phyloP scores from a whole-genome alignment of 2,329 filamentous ascomycete species.

The Fusarium sp. region DNA sequence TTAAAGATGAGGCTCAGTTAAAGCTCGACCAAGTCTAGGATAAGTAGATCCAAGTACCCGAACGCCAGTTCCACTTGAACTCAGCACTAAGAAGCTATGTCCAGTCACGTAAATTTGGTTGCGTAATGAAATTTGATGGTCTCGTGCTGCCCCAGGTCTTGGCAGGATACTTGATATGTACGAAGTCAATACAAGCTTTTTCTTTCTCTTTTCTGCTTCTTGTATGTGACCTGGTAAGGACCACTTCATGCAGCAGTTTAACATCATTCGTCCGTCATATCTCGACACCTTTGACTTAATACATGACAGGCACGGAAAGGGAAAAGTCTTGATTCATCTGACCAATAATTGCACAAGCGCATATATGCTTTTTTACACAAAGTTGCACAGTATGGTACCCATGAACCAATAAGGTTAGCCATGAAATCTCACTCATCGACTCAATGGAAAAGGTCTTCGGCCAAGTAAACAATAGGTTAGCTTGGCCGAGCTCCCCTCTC shows the following conservation, averaged over 20 bases:
- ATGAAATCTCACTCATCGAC: background rate
- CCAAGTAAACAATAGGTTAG: background rate
- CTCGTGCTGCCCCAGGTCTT: slow-evolving; percentile 42
- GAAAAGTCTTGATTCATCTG: background rate
- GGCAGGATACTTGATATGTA: slow-evolving; percentile 34
- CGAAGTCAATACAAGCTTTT: slow-evolving; percentile 39
- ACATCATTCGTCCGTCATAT: slow-evolving; percentile 17
- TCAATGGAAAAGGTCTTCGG: background rate
- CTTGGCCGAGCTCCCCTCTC: slow-evolving; percentile 11
- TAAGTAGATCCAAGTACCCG: slow-evolving; percentile 38
- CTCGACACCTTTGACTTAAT: background rate
- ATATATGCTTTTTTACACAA: background rate
- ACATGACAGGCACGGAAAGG: background rate
- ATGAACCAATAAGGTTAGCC: background rate
- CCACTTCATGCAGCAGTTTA: slow-evolving; percentile 5
- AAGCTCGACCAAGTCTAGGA: slow-evolving; percentile 19
- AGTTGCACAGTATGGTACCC: background rate
- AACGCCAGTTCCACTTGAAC: slow-evolving; percentile 26
- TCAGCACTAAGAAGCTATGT: slow-evolving; percentile 17
- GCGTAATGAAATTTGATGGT: slow-evolving; percentile 36
- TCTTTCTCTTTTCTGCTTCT: background rate
- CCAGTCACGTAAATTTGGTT: slow-evolving; percentile 31
- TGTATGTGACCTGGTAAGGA: slow-evolving; percentile 1
- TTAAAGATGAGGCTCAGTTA: slow-evolving; percentile 30
- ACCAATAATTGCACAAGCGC: slow-evolving; percentile 5